A percentile compares a stretch with the other conserved stretches of the same genome.
phyloP scores from a whole-genome alignment of 2,329 filamentous ascomycete species.

The Penicillium sp. region DNA sequence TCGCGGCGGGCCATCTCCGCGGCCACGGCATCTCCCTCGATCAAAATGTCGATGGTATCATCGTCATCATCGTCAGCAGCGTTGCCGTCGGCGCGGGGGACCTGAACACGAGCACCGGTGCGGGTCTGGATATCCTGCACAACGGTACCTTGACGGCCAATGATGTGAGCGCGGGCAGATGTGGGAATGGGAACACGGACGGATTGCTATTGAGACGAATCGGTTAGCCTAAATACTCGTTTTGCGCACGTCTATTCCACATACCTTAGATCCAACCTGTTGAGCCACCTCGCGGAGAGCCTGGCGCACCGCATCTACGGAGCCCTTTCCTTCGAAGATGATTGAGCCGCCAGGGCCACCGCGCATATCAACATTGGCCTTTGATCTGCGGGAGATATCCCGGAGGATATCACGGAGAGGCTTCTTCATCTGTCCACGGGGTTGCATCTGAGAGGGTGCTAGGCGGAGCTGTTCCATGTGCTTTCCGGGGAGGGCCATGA shows the following conservation, averaged over 20 bases:
- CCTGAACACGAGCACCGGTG: slow-evolving; percentile 84
- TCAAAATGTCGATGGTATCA: slow-evolving; percentile 74
- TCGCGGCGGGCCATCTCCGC: slow-evolving; percentile 78
- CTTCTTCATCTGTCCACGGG: slow-evolving; percentile 75
- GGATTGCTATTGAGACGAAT: slow-evolving; percentile 50
- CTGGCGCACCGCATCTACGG: slow-evolving; percentile 78
- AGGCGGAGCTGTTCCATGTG: slow-evolving; percentile 74
- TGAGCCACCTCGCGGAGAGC: slow-evolving; percentile 85
- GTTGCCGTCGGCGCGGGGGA: slow-evolving; percentile 74
- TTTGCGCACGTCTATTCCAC: slow-evolving; percentile 19
- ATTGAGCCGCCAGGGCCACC: slow-evolving; percentile 68
- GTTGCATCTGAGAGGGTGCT: slow-evolving; percentile 71
- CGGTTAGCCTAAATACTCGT: neutral
- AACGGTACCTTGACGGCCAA: slow-evolving; percentile 84
- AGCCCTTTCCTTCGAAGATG: slow-evolving; percentile 81
- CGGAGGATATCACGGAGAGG: slow-evolving; percentile 81
- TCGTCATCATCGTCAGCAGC: slow-evolving; percentile 72
- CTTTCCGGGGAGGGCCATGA: slow-evolving; percentile 76
- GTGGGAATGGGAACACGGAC: slow-evolving; percentile 77
- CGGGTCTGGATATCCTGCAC: slow-evolving; percentile 88
- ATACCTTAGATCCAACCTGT: slow-evolving; percentile 81
- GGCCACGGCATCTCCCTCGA: slow-evolving; percentile 89
- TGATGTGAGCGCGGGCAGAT: slow-evolving; percentile 82
- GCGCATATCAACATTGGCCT: slow-evolving; percentile 77
- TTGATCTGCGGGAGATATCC: slow-evolving; percentile 89